Conservation (phyloP, 1,139 yeast species). For the Lodderomyces oxycetoniae region DNA sequence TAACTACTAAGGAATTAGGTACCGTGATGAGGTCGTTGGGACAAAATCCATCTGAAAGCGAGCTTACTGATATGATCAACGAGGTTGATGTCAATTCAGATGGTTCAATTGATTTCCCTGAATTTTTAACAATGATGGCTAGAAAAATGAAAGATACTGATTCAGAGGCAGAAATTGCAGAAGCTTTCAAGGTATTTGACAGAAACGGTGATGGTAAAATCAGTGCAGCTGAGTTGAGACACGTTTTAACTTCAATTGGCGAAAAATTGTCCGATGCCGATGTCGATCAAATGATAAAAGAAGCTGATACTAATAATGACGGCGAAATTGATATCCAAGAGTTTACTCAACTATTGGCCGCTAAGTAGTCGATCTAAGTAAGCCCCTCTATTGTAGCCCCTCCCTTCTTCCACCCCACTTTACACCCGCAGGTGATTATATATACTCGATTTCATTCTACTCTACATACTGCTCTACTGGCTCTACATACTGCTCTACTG, state of each 20-base stretch:
- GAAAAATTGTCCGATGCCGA: slow-evolving; percentile 94
- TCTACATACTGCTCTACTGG: no score
- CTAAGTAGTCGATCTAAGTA: no score
- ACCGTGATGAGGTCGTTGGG: slow-evolving; percentile 98
- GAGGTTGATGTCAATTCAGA: slow-evolving; percentile 95
- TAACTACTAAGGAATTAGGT: slow-evolving; percentile 93
- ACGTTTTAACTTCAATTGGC: slow-evolving; percentile 94
- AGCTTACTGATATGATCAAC: slow-evolving; percentile 91
- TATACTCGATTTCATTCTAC: no score
- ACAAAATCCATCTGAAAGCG: slow-evolving; percentile 94
- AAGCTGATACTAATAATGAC: slow-evolving; percentile 92
- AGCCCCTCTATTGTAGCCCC: no score
- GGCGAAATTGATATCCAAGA: slow-evolving; percentile 96
- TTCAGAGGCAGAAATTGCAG: slow-evolving; percentile 93
- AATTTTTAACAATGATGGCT: slow-evolving; percentile 81
- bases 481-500: no score
- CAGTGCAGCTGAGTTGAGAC: slow-evolving; percentile 93
- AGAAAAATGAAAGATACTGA: slow-evolving; percentile 96
- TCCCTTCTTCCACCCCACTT: no score
- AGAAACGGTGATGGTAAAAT: slow-evolving; percentile 96
- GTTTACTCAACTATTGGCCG: slow-evolving; percentile 73
- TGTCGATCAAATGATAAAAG: slow-evolving; percentile 94
- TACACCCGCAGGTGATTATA: no score
- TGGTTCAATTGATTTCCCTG: slow-evolving; percentile 91
- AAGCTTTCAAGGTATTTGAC: slow-evolving; percentile 94